Conservation (phyloP, 176 grass and related monocot species). For the Neostapfia colusana region DNA sequence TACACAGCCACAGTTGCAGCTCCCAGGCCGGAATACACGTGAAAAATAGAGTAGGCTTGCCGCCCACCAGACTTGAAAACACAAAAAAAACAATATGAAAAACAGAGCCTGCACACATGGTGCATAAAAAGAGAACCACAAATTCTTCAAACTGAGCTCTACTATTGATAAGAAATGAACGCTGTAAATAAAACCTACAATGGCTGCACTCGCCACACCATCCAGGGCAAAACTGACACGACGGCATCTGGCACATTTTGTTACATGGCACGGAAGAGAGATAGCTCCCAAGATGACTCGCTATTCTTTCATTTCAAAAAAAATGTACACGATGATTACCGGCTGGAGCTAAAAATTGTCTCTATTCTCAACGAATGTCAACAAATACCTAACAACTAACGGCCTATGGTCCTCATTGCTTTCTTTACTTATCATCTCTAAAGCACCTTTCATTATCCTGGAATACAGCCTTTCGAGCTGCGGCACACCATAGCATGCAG, state of each 20-base stretch:
- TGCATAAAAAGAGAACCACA: not conserved
- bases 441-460: conserved; percentile 59
- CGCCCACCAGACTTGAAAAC: too few relatives aligned
- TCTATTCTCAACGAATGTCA: conserved; percentile 83
- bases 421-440: conserved; percentile 55
- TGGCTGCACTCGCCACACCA: conserved; percentile 6
- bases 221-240: conserved; percentile 44
- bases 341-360: conserved; percentile 70
- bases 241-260: conserved; percentile 34
- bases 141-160: not conserved
- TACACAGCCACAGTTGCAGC: too few relatives aligned
- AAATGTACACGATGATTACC: conserved; percentile 41
- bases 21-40: too few relatives aligned
- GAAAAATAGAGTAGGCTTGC: too few relatives aligned
- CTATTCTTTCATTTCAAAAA: conserved; percentile 37
- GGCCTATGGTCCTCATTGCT: conserved; percentile 54
- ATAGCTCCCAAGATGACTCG: conserved; percentile 17
- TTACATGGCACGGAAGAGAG: conserved; percentile 30
- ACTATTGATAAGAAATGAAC: not conserved
- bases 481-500: conserved; percentile 61
- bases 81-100: too few relatives aligned
- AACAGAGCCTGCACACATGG: too few relatives aligned
- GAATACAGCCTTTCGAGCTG: conserved; percentile 89
- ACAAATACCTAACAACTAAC: conserved; percentile 82
- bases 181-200: conserved; percentile 16